Evolutionary conservation across 2,329 filamentous ascomycete genomes (phyloP), one percentile per base, ranked within the genome.

Genomic region (Phaeosphaeriaceae sp.): DNA sequence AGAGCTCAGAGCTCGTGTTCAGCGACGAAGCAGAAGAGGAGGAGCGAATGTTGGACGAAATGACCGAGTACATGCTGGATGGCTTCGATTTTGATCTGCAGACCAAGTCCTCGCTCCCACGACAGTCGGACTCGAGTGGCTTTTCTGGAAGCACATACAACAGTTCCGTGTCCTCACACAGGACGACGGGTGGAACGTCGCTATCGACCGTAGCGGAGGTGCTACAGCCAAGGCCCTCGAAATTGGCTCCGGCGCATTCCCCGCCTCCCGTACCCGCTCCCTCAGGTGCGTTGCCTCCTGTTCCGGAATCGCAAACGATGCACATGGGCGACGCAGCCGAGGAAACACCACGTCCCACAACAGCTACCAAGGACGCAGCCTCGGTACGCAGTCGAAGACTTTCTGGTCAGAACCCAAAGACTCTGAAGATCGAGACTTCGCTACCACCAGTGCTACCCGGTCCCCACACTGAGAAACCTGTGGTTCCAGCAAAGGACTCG

Each of bases 381-480:
- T 74, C 88, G 43, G 91, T 96, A 52, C 86, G 92, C 54, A 92
- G 86, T 67, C 86, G 94, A 60, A 87, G 94, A 61, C 80, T 97
- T 30, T 97, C 94, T 3, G 91, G 91, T 8, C 89, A 92, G 68
- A 92, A 92, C 68, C 81, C 86, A 15, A 94, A 91, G 74, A 91
- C 94, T 70, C 82, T 98, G 52, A 97, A 93, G 79, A 97, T 98
- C 56, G 92, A 97, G 77, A 97, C 93, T 11, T 80, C 77, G 11
- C 65, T 78, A 50, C 79, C 75, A 52, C 77, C 77, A 11, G 70
- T 76, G 26, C 65, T 68, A 49, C 63, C 72, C 26, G 73, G 67
- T 21, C 73, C 74, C 30, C 70, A 77, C 47, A 77, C 75, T 21
- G 75, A 77, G 59, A 76, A 75, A 61, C 71, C 71, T 51, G 59